Evolutionary conservation across 2,329 filamentous ascomycete genomes (phyloP).

Genomic region (Pseudopithomyces chartarum): DNA sequence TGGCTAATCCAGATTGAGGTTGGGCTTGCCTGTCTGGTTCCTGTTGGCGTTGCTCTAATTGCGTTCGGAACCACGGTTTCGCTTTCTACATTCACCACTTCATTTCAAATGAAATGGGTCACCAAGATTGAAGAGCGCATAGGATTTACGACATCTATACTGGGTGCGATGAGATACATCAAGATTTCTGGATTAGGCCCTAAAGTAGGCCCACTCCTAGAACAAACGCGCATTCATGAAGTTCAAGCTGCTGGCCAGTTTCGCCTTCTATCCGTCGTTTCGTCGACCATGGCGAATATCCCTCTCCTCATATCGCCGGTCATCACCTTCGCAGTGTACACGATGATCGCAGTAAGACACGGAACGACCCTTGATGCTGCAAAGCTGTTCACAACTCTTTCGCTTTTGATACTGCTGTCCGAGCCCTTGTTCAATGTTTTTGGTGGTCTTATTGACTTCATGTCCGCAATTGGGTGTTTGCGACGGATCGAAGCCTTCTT

Average conservation of each 20-base stretch:
- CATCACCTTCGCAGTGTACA: constrained; percentile 14
- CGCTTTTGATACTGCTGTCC: constrained; percentile 13
- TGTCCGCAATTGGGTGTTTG: constrained; percentile 10
- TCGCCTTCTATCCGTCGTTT: constrained; percentile 2
- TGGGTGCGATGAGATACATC: constrained; percentile 57
- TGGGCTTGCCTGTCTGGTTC: constrained; percentile 51
- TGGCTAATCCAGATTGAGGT: constrained; percentile 49
- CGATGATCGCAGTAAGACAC: not conserved
- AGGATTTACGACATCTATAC: constrained; percentile 49
- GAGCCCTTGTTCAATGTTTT: constrained; percentile 14
- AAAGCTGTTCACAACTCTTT: constrained; percentile 12
- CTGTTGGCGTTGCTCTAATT: constrained; percentile 47
- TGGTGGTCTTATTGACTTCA: constrained; percentile 5
- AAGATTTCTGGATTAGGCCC: constrained; percentile 56
- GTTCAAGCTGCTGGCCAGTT: constrained; percentile 45
- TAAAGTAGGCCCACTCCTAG: constrained; percentile 26
- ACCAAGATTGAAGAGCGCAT: constrained; percentile 57
- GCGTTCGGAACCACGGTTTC: constrained; percentile 44
- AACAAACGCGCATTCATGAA: constrained; percentile 34
- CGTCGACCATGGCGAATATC: constrained; percentile 1
- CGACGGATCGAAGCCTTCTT: constrained; percentile 13
- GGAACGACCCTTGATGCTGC: constrained; percentile 8
- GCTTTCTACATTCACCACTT: constrained; percentile 48
- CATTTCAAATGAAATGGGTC: constrained; percentile 49
- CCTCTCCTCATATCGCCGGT: constrained; percentile 11